Conservation (phyloP, 176 grass and related monocot species). For the Saccharum officinarum region DNA sequence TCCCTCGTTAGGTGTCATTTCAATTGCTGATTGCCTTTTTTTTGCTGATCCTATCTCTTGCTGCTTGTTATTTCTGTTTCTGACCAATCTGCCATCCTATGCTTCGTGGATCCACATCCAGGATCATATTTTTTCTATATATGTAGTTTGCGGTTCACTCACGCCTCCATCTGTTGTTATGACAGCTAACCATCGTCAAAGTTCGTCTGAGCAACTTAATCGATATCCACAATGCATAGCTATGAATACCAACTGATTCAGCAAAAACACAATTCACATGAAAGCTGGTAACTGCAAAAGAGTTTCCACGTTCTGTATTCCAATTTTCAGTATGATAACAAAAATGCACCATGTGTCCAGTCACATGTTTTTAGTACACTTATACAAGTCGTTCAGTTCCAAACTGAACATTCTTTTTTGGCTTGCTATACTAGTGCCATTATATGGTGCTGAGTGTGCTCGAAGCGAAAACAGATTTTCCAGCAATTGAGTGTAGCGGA, state of each 20-base stretch:
- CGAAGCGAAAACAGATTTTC: too few relatives aligned
- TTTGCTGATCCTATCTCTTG: background rate
- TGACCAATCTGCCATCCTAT: background rate
- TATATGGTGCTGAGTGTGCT: too few relatives aligned
- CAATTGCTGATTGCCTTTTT: background rate
- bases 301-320: background rate
- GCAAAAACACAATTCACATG: background rate
- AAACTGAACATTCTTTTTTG: background rate
- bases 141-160: background rate
- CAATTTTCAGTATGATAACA: background rate
- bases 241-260: background rate
- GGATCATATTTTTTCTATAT: background rate
- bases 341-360: background rate
- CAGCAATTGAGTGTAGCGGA: too few relatives aligned
- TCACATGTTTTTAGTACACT: background rate
- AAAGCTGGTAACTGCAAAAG: background rate
- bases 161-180: background rate
- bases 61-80: background rate
- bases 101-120: background rate
- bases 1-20: background rate
- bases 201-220: background rate
- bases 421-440: background rate
- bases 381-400: background rate
- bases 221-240: background rate
- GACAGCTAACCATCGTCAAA: background rate